Evolutionary conservation across 2,329 filamentous ascomycete genomes (phyloP), one percentile per base, ranked within the genome.

Genomic region (Xylariaceae sp.): DNA sequence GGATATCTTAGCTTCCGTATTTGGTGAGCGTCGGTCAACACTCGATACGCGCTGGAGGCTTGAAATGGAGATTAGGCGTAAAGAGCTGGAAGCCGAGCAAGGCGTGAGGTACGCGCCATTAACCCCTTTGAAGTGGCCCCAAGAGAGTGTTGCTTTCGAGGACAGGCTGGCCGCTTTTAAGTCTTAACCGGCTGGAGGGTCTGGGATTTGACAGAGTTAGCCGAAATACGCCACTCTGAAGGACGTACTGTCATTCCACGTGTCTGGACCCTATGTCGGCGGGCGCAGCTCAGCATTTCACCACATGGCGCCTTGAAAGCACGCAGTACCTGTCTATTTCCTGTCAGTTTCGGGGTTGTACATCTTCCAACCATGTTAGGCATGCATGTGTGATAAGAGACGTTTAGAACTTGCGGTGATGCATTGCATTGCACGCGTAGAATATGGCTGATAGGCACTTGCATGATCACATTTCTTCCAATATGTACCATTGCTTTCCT

Each of bases 11-110:
- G 65, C 73, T 3, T 71, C 64, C 13, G 72, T 76, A 1, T 83
- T 86, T 61, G 64, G 66, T 2, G 71, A 74, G 15, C 76, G 83
- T 17, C 78, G 75, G 66, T 67, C 71, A 4, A 75, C 75, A 53
- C 65, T 85, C 49, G 71, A 74, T 8, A 73, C 74, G 48, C 75
- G 82, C 57, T 87, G 84, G 84, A 69, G 72, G 35, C 67, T 86
- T 6, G 74, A 75, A 17, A 78, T 79, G 54, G 78, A 83, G 64
- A 77, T 86, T 13, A 70, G 82, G 60, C 76, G 82, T 61, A 79
- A 76, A 61, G 79, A 83, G 66, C 68, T 85, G 52, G 80, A 84
- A 65, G 70, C 71, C 10, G 69, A 74, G 55, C 74, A 75, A 6
- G 76, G 76, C 1, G 62, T 77, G 35, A 71, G 66, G 59, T 85